Evolutionary conservation across 768 basidiomycete genomes (phyloP), one percentile per base, ranked within the genome.

Genomic region (Leccinum boreale): DNA sequence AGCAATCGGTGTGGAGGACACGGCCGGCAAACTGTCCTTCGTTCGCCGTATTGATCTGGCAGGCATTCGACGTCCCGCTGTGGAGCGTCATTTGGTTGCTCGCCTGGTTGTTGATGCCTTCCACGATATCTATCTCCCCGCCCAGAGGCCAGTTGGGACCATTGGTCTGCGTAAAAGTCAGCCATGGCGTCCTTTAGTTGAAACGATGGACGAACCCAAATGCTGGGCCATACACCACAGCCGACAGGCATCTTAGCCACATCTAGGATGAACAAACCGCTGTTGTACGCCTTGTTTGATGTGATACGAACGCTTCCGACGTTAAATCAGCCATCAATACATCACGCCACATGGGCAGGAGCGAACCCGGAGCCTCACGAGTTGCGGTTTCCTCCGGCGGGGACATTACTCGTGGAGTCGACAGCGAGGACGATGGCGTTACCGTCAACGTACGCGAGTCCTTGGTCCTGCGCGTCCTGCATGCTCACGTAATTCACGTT

Each of bases 191-290:
- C 17, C n/a, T 21, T 31, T 5, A 4, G n/a, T 44, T 19, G 19
- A 11, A 12, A 44, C 12, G 19, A 35, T 39, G n/a, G 75, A 65
- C 70, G 50, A 31, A 72, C 70, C 81, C 80, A 81, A 54, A 75
- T 86, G 72, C 85, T 86, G 74, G 73, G 85, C 79, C 82, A 83
- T 17, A 74, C 70, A 51, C 81, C 77, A 68, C 86, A 89, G 0
- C 90, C 90, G 45, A 81, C 78, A 10, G 89, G 89, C 85, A 89
- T 87, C 9, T 79, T 72, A 45, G 61, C 76, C 54, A 89, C 80
- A 64, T 91, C 89, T 26, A 89, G 78, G 63, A 92, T 84, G 75
- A 92, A 89, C 14, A 91, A 76, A 5, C 89, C 90, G 3, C 74
- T 68, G 46, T 68, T 81, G 68, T 84, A 91, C 4, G 64, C 67